Evolutionary conservation across 495 filamentous ascomycete species (phyloP), one percentile per base, ranked within the genome.

Genomic region (Cladorrhinum samala): DNA sequence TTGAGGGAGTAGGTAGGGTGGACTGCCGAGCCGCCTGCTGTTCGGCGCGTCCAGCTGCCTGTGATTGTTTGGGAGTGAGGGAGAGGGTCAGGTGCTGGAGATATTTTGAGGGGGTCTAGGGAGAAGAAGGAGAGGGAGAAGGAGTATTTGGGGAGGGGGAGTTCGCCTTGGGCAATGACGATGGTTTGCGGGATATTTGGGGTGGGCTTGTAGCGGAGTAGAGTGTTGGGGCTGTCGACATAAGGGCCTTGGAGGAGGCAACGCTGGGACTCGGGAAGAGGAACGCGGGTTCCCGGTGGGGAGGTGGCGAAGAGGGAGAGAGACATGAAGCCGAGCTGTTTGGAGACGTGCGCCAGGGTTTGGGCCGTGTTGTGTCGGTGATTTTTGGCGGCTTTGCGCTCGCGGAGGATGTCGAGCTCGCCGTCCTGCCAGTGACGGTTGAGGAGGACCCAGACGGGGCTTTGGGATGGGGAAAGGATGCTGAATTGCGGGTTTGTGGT

Each of bases 141-240:
- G 41, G 80, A 82, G 62, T 93, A 87, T 43, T 68, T 76, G 3
- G 77, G 68, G 2, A 83, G 70, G 3, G 86, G 83, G 7, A 97
- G 74, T 14, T 83, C 83, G 64, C 93, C 82, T 61, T 94, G 82
- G 9, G 87, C 83, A 30, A 91, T 77, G 19, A 91, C 90, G 17
- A 89, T 69, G 0, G 92, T 97, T 62, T 91, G 91, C 1, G 76
- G 72, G 18, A 74, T 72, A 20, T 69, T 45, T 62, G 17, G 81
- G 63, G 20, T 78, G 67, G 88, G 76, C 9, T 87, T 82, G 38
- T 94, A 77, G 50, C 84, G 82, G 25, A 93, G 83, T 13, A 97
- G 81, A 9, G 86, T 94, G 64, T 97, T 95, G 11, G 91, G 90
- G 1, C 91, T 92, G 66, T 96, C 91, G 33, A 97, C 91, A 57